Conservation (phyloP, 2,329 filamentous ascomycete genomes). For the Nothomitra cinnamomea region DNA sequence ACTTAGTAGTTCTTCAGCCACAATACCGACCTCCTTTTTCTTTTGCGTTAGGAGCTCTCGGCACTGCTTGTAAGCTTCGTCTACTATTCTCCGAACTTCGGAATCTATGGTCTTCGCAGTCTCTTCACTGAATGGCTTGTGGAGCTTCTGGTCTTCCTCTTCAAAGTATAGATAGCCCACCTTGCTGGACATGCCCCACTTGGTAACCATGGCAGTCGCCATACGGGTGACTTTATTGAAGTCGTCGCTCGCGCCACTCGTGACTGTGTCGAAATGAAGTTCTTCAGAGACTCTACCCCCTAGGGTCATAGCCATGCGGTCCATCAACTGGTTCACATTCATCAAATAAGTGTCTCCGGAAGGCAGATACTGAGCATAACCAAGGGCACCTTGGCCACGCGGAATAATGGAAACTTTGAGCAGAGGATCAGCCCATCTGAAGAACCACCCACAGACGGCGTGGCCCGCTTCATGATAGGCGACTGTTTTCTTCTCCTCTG, state of each 20-base stretch:
- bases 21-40: conserved; percentile 72
- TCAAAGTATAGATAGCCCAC: conserved; percentile 87
- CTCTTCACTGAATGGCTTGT: conserved; percentile 91
- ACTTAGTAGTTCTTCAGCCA: conserved; percentile 79
- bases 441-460: conserved; percentile 96
- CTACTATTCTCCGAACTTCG: conserved; percentile 82
- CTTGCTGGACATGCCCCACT: conserved; percentile 95
- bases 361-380: conserved; percentile 95
- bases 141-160: conserved; percentile 60
- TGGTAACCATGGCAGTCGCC: conserved; percentile 97
- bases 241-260: conserved; percentile 85
- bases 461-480: conserved; percentile 98
- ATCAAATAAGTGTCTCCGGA: conserved; percentile 84
- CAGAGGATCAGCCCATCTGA: conserved; percentile 88
- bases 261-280: conserved; percentile 91
- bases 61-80: conserved; percentile 85
- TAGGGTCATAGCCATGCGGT: conserved; percentile 98
- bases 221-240: conserved; percentile 97
- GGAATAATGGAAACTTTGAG: conserved; percentile 98
- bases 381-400: conserved; percentile 79
- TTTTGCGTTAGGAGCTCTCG: conserved; percentile 65
- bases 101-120: conserved; percentile 83
- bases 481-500: conserved; percentile 86
- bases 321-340: conserved; percentile 91
- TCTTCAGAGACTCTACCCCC: conserved; percentile 92